These are phyloP conservation scores for Nematodospora anomalae DNA, from an alignment of 1,139 yeast genomes.

Conservation along the genomic window DNA sequence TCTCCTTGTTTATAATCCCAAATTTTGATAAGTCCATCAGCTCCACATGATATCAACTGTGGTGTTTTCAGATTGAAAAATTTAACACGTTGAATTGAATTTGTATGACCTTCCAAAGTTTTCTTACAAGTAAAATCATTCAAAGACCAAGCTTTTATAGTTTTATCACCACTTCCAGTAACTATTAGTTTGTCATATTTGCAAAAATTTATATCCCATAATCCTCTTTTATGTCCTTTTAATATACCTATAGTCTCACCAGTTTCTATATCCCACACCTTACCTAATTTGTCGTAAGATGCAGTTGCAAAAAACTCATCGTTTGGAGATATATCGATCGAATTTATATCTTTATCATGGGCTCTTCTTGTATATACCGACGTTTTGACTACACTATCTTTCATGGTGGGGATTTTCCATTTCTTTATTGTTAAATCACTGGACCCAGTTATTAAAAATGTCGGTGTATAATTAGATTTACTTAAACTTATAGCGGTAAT, in stretches of 20 bases:
- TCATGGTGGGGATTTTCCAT: conserved; percentile 66
- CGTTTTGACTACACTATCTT: conserved; percentile 36
- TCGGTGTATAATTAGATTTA: conserved; percentile 59
- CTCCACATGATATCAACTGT: conserved; percentile 82
- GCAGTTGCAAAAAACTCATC: conserved; percentile 90
- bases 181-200: conserved; percentile 71
- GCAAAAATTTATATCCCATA: conserved; percentile 88
- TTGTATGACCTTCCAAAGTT: conserved; percentile 93
- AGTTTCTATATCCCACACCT: conserved; percentile 77
- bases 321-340: conserved; percentile 84
- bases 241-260: conserved; percentile 87
- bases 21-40: conserved; percentile 88
- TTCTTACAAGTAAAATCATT: conserved; percentile 70
- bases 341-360: conserved; percentile 93
- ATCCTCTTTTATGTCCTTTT: conserved; percentile 89
- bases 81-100: conserved; percentile 80
- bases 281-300: conserved; percentile 90
- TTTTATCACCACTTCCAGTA: conserved; percentile 89
- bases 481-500: conserved; percentile 83
- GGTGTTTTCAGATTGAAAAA: conserved; percentile 61
- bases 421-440: conserved; percentile 87
- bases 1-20: conserved; percentile 87
- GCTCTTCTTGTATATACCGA: conserved; percentile 91
- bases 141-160: conserved; percentile 86
- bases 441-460: conserved; percentile 80